These are phyloP conservation scores for Nepenthes gracilis DNA, from an alignment of 148 eudicot genomes.

Conservation along the genomic window DNA sequence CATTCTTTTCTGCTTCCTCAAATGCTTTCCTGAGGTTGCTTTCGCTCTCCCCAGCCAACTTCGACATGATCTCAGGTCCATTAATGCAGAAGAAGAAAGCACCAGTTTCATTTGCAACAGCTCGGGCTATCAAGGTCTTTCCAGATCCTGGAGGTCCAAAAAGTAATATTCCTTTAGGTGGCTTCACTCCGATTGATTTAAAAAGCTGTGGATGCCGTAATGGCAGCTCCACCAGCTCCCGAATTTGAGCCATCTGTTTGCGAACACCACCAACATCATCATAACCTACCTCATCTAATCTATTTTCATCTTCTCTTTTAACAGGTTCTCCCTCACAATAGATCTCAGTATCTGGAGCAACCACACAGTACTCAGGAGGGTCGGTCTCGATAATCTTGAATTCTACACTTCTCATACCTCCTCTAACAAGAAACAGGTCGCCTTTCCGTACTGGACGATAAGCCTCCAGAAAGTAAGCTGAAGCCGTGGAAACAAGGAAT, in stretches of 20 bases:
- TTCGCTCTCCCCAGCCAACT: constrained; percentile 91
- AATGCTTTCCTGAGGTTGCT: constrained; percentile 93
- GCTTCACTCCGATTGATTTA: constrained; percentile 85
- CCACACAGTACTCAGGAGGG: constrained; percentile 80
- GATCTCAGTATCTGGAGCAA: constrained; percentile 88
- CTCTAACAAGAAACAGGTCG: constrained; percentile 74
- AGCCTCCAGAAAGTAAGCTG: constrained; percentile 80
- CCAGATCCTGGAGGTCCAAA: constrained; percentile 95
- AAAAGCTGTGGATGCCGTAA: constrained; percentile 82
- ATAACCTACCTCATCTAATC: constrained; percentile 80
- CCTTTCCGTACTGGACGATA: constrained; percentile 82
- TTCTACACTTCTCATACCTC: constrained; percentile 86
- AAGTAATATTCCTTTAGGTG: constrained; percentile 81
- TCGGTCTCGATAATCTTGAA: constrained; percentile 86
- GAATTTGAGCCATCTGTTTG: constrained; percentile 90
- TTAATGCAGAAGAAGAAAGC: constrained; percentile 88
- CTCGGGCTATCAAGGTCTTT: constrained; percentile 79
- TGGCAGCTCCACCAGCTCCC: constrained; percentile 80
- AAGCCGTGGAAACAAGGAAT: constrained; percentile 4
- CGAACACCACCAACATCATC: constrained; percentile 94
- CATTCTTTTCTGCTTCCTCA: constrained; percentile 93
- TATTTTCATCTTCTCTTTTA: constrained; percentile 72
- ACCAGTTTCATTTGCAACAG: constrained; percentile 93
- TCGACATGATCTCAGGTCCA: constrained; percentile 93
- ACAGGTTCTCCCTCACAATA: constrained; percentile 85